Evolutionary conservation across 768 basidiomycete genomes (phyloP), one percentile per base, ranked within the genome.

Genomic region (Tricholoma hemisulphureum): DNA sequence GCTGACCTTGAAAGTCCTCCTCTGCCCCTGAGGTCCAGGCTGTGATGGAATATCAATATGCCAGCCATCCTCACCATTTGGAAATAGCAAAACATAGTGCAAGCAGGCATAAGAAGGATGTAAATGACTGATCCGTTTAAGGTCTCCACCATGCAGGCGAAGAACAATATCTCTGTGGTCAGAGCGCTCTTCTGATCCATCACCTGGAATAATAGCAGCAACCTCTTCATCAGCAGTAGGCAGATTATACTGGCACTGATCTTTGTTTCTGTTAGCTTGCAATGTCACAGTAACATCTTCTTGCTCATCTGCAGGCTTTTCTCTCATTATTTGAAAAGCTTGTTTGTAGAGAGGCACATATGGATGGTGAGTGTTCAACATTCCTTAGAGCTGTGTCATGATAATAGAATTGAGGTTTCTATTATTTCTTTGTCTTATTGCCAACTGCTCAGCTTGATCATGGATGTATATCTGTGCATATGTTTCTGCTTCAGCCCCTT

Each of bases 151-250:
- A n/a, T n/a, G n/a, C n/a, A n/a, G n/a, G n/a, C n/a, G n/a, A 13
- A 77, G 7, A 18, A 78, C 55, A 18, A 77, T 72, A 52, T 80
- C 76, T 6, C 63, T 14, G 23, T 65, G 13, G 1, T 61, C 53
- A 10, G 50, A n/a, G 0, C 65, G 21, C 13, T 37, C 48, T 20
- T 57, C 48, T 3, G 60, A 55, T 14, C 64, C 72, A 65, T 69
- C 65, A 2, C 67, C 67, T 55, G 74, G 73, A 35, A 78, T 37
- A 14, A 80, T 61, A 0, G 69, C 73, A 45, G 71, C 77, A 50
- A 80, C 70, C 48, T 80, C 78, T 43, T 75, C 61, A 1, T n/a
- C n/a, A n/a, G 71, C 66, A 28, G 70, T 73, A 2, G 79, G 76
- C 0, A 74, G 56, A 60, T 80, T 78, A 46, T 80, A 78, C n/a